Percentiles rank a stretch among this genome's conserved stretches.
These are phyloP conservation scores for Ananas comosus DNA, from an alignment of 176 grass and related monocot species.

Conservation along the genomic window DNA sequence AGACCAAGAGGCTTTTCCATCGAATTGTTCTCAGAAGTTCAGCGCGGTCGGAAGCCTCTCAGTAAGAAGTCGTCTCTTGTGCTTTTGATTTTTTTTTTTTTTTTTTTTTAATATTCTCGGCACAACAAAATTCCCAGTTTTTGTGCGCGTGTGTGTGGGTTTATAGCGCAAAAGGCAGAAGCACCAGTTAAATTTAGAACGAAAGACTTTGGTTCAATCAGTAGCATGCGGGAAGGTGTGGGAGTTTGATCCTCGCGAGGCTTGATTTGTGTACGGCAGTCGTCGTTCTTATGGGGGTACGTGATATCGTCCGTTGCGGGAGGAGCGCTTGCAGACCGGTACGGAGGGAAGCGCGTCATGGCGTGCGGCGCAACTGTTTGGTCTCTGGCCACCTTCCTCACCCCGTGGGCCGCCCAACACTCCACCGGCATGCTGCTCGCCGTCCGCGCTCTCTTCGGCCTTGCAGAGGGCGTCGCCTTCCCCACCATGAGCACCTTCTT, in stretches of 20 bases:
- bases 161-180: too few relatives aligned
- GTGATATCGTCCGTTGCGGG: constrained; percentile 85
- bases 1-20: too few relatives aligned
- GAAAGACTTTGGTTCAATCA: neutral
- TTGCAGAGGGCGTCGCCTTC: constrained; percentile 93
- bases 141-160: too few relatives aligned
- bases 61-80: too few relatives aligned
- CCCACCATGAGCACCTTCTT: constrained; percentile 96
- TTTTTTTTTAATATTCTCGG: too few relatives aligned
- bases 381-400: constrained; percentile 94
- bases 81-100: too few relatives aligned
- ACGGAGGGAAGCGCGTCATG: constrained; percentile 89
- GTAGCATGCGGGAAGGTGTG: neutral
- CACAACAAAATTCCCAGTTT: too few relatives aligned
- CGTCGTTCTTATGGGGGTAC: constrained; percentile 94
- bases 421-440: constrained; percentile 66
- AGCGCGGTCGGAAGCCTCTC: too few relatives aligned
- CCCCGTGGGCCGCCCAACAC: constrained; percentile 71
- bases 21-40: too few relatives aligned
- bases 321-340: constrained; percentile 78
- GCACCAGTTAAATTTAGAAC: neutral
- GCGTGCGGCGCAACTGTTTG: constrained; percentile 69
- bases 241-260: constrained; percentile 5
- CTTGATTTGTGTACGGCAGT: constrained; percentile 34
- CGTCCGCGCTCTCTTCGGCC: constrained; percentile 60